Evolutionary conservation across 2,329 filamentous ascomycete species (phyloP).

Genomic region (Trichoderma guizhouense): DNA sequence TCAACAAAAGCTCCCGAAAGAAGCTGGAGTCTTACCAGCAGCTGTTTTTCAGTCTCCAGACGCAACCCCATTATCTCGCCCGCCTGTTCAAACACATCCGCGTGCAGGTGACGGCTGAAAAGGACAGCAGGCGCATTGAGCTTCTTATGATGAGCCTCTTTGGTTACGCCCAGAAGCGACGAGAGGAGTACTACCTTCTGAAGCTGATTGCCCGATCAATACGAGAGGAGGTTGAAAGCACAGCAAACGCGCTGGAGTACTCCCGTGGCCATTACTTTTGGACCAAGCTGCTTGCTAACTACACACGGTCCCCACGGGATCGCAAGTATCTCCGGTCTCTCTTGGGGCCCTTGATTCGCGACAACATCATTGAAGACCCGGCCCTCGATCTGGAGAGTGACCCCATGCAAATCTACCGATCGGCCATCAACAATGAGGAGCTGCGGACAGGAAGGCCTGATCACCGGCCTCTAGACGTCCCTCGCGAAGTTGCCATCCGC

Average conservation of each 20-base stretch:
- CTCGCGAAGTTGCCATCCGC: conserved; percentile 89
- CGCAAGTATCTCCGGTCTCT: conserved; percentile 88
- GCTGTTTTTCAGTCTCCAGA: conserved; percentile 95
- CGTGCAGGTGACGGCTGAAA: conserved; percentile 80
- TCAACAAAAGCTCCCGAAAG: conserved; percentile 93
- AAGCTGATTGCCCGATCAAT: conserved; percentile 82
- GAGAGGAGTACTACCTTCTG: conserved; percentile 94
- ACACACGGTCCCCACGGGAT: conserved; percentile 86
- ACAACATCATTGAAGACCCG: conserved; percentile 90
- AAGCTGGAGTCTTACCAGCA: conserved; percentile 98
- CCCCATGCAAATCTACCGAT: conserved; percentile 93
- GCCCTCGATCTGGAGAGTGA: conserved; percentile 92
- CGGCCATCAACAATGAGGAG: conserved; percentile 95
- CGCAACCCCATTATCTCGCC: conserved; percentile 90
- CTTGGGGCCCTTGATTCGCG: conserved; percentile 77
- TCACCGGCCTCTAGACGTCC: conserved; percentile 75
- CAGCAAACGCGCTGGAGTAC: conserved; percentile 75
- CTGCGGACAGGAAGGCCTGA: conserved; percentile 85
- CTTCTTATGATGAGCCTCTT: conserved; percentile 95
- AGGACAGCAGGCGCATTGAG: conserved; percentile 89
- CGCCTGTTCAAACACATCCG: conserved; percentile 80
- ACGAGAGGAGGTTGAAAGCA: conserved; percentile 78
- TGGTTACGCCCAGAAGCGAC: conserved; percentile 92
- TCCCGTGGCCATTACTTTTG: conserved; percentile 90
- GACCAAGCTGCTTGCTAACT: conserved; percentile 80